Evolutionary conservation across 2,329 filamentous ascomycete species (phyloP).

Genomic region (Cadophora luteo-olivacea): DNA sequence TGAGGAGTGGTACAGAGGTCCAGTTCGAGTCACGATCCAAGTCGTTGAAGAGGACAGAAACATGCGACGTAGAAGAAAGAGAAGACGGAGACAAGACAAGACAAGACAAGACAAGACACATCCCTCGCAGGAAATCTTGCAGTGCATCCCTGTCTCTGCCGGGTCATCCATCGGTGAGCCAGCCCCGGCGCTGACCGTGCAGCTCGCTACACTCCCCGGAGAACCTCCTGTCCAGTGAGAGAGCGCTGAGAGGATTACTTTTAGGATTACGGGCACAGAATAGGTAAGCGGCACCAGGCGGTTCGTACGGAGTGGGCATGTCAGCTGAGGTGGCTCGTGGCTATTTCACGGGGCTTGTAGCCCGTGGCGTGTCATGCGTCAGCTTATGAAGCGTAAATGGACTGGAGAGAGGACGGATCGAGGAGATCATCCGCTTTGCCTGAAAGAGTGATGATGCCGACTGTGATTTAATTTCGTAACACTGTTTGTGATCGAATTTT

Average conservation of each 20-base stretch:
- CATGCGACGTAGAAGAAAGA: not conserved
- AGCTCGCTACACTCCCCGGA: not conserved
- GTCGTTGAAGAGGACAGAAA: not conserved
- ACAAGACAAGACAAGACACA: not conserved
- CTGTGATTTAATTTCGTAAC: too few relatives aligned
- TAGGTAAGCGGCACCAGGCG: not conserved
- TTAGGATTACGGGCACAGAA: not conserved
- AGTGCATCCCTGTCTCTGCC: constrained; percentile 5
- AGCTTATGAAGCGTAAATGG: not conserved
- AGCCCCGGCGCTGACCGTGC: not conserved
- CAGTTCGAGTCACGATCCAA: not conserved
- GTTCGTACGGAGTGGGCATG: not conserved
- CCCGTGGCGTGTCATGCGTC: not conserved
- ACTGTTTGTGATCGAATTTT: too few relatives aligned
- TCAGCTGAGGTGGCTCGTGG: not conserved
- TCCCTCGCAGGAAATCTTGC: not conserved
- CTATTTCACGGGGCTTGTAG: not conserved
- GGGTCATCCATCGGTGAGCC: constrained; percentile 4
- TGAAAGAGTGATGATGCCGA: not conserved
- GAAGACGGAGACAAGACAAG: not conserved
- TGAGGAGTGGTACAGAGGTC: not conserved
- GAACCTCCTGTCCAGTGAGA: not conserved
- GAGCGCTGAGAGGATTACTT: not conserved
- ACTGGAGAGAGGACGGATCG: not conserved
- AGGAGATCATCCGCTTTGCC: not conserved